Percentiles rank a stretch among this genome's conserved stretches.
These are phyloP conservation scores for Penicillium sp. DNA, from an alignment of 2,329 filamentous ascomycete species.

Conservation along the genomic window DNA sequence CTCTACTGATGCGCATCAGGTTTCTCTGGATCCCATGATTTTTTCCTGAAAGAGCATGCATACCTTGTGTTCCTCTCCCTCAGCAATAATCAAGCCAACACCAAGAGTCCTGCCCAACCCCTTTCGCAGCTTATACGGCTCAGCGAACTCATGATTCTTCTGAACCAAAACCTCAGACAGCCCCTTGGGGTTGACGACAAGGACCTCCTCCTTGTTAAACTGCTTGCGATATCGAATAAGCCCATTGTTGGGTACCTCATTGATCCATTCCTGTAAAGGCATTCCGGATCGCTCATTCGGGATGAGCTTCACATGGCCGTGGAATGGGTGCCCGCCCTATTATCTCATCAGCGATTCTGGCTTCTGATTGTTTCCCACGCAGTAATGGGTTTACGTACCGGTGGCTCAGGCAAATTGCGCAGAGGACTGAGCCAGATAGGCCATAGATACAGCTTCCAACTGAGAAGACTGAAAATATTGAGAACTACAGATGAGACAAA, in stretches of 20 bases:
- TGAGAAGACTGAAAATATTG: background rate
- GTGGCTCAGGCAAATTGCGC: conserved; percentile 2
- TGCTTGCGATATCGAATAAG: conserved; percentile 5
- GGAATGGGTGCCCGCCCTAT: background rate
- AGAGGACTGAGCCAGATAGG: conserved; percentile 8
- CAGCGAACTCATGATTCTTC: conserved; percentile 4
- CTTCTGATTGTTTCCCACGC: background rate
- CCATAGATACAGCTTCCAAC: conserved; percentile 4
- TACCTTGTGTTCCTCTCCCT: conserved; percentile 16
- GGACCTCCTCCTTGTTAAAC: conserved; percentile 4
- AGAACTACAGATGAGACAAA: background rate
- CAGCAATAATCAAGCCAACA: conserved; percentile 15
- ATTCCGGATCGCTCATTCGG: conserved; percentile 4
- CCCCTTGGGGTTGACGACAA: conserved; percentile 2
- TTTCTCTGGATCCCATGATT: background rate
- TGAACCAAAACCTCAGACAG: conserved; percentile 4
- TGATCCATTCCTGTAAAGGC: conserved; percentile 7
- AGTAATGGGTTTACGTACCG: background rate
- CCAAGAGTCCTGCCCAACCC: conserved; percentile 13
- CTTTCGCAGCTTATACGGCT: background rate
- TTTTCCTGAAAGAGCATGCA: background rate
- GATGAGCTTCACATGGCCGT: conserved; percentile 3
- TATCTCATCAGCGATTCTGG: background rate
- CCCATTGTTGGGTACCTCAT: background rate
- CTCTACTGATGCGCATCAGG: background rate